Conservation (phyloP, 1,284 basidiomycete genomes). For the Ustilago vetiveriae region DNA sequence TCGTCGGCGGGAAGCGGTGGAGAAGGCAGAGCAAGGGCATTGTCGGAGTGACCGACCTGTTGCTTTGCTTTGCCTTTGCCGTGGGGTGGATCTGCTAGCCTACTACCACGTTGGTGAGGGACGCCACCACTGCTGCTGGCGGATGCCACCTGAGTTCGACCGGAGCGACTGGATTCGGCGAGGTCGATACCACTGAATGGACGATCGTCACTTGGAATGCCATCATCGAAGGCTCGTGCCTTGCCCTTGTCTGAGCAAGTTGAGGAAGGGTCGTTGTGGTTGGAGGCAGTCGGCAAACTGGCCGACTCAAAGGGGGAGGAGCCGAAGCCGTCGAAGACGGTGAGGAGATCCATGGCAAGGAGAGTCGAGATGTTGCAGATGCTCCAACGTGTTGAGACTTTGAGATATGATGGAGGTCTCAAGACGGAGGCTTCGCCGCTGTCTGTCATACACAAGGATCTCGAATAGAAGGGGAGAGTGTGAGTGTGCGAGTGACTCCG, state of each 20-base stretch:
- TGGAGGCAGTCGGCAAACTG: no score
- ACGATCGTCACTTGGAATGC: not conserved
- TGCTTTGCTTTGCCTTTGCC: slow-evolving; percentile 21
- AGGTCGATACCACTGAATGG: not conserved
- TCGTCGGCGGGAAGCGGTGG: not conserved
- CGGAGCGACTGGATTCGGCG: slow-evolving; percentile 6
- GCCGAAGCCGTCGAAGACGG: slow-evolving; percentile 10
- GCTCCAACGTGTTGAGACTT: no score
- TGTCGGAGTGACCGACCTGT: not conserved
- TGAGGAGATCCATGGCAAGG: slow-evolving; percentile 15
- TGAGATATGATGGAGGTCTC: no score
- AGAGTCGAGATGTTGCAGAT: no score
- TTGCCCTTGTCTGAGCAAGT: slow-evolving; percentile 28
- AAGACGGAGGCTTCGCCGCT: no score
- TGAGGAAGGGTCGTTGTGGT: no score
- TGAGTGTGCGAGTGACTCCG: no score
- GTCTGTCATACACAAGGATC: no score
- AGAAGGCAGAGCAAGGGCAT: not conserved
- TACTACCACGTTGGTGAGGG: not conserved
- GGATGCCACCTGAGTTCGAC: not conserved
- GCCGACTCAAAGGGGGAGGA: not conserved
- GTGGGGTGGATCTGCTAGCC: slow-evolving; percentile 1
- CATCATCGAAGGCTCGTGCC: slow-evolving; percentile 12
- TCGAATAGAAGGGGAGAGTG: no score
- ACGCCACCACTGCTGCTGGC: not conserved